Percentiles rank a stretch among this genome's conserved stretches.
phyloP scores from a whole-genome alignment of 2,329 filamentous ascomycete species.

The Raffaelea arxii region DNA sequence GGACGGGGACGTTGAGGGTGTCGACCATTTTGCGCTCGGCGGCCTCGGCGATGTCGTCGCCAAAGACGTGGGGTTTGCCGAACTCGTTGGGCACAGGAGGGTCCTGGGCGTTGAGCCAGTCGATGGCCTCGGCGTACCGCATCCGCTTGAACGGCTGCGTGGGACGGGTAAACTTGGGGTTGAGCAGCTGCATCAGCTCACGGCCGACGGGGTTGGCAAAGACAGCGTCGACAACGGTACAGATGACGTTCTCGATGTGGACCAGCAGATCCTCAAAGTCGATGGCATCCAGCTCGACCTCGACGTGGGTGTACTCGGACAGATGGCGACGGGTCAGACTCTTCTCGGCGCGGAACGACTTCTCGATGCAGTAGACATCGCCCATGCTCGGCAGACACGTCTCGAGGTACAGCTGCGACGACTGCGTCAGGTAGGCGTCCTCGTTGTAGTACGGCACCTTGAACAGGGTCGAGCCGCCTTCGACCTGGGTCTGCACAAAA shows the following conservation, averaged over 20 bases:
- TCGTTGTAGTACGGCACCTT: slow-evolving; percentile 56
- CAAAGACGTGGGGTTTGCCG: slow-evolving; percentile 79
- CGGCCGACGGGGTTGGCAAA: slow-evolving; percentile 65
- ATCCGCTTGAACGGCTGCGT: slow-evolving; percentile 85
- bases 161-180: slow-evolving; percentile 80
- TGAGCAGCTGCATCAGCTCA: slow-evolving; percentile 70
- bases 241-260: slow-evolving; percentile 82
- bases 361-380: slow-evolving; percentile 96
- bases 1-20: slow-evolving; percentile 83
- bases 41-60: slow-evolving; percentile 91
- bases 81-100: slow-evolving; percentile 81
- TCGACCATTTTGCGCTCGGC: slow-evolving; percentile 97
- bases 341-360: slow-evolving; percentile 97
- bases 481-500: slow-evolving; percentile 89
- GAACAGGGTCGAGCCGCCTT: slow-evolving; percentile 88
- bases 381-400: slow-evolving; percentile 84
- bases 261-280: slow-evolving; percentile 78
- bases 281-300: slow-evolving; percentile 95
- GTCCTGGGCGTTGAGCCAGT: slow-evolving; percentile 83
- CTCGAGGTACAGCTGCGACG: slow-evolving; percentile 94
- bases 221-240: slow-evolving; percentile 69
- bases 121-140: slow-evolving; percentile 87
- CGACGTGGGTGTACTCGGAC: slow-evolving; percentile 90
- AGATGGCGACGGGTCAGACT: slow-evolving; percentile 88
- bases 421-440: slow-evolving; percentile 89